Conservation (phyloP, 2,329 filamentous ascomycete species). For the Penicillium sp. region DNA sequence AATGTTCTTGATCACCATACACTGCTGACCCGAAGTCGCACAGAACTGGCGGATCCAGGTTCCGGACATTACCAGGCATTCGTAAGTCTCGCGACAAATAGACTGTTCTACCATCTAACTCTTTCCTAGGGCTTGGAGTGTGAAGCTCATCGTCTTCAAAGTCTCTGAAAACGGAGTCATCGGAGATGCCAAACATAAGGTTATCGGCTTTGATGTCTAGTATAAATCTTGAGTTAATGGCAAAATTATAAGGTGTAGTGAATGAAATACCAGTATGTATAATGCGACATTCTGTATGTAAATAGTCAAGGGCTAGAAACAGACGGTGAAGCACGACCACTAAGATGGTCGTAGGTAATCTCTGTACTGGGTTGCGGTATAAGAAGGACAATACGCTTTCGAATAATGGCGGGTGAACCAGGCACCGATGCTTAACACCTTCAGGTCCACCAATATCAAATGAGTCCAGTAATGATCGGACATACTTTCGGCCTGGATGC, state of each 20-base stretch:
- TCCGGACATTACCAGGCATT: conserved; percentile 26
- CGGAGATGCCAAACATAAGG: conserved; percentile 46
- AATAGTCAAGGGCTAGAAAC: conserved; percentile 16
- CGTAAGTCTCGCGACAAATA: conserved; percentile 46
- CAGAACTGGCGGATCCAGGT: conserved; percentile 39
- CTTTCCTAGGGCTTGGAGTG: conserved; percentile 46
- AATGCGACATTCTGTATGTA: conserved; percentile 16
- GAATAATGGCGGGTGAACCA: conserved; percentile 46
- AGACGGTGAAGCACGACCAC: conserved; percentile 11
- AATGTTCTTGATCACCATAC: conserved; percentile 34
- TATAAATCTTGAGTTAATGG: neutral
- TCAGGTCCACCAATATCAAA: conserved; percentile 35
- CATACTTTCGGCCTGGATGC: conserved; percentile 31
- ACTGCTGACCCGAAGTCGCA: conserved; percentile 55
- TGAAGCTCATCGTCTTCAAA: conserved; percentile 45
- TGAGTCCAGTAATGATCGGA: conserved; percentile 35
- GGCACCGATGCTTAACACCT: conserved; percentile 33
- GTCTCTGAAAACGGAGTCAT: conserved; percentile 42
- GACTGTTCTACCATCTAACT: conserved; percentile 39
- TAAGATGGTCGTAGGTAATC: conserved; percentile 30
- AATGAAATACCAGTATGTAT: conserved; percentile 7
- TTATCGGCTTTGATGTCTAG: conserved; percentile 51
- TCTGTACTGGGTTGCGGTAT: conserved; percentile 40
- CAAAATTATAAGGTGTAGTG: neutral
- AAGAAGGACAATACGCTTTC: conserved; percentile 45